Base-by-base conservation (phyloP, 2,329 filamentous ascomycete species). In the Parasarocladium wereldwijsianum region DNA sequence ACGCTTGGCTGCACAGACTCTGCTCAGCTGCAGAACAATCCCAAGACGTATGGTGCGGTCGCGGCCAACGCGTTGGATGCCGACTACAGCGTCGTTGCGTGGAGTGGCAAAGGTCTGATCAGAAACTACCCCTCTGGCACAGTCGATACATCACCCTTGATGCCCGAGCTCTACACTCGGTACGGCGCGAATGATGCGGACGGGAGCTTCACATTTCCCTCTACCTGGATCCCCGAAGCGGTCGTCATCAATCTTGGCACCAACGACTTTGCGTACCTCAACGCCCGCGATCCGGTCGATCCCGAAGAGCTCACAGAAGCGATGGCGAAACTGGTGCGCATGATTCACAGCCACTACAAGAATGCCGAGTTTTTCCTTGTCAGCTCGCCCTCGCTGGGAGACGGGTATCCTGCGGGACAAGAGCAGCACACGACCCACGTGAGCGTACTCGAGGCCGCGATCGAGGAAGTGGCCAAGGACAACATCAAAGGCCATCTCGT, bases 221-320 rank as follows among this genome's bases (percentile, higher is more conserved):
- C 24, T 3, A 33, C 40, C 0, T 45, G 24, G 32, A 35, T n/a
- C 17, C 46, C 31, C 9, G 46, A 58, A 24, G 50, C 47, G 10
- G 50, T 60, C 0, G 55, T 60, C 12, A 53, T 61, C 36, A 57
- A 57, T 34, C 49, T 61, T 1, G 56, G 55, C 18, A 60, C 55
- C 24, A 60, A 60, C 34, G 55, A 59, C 39, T 59, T 57, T 35
- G 44, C 45, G 24, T 58, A 57, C 38, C 38, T 48, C 8, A 38
- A 36, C 17, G 40, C 41, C 6, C 43, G 49, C 2, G 37, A 43
- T 6, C 41, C 42, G n/a, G 38, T 52, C 16, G 32, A 54, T 31
- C 38, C 44, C 2, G 29, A 36, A 5, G 33, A 40, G 1, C 45
- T 50, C 21, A 43, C 43, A 6, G 36, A 38, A 2, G 52, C 44